Evolutionary conservation across 2,329 filamentous ascomycete species (phyloP), one percentile per base, ranked within the genome.

Genomic region (Calycina herbarum): DNA sequence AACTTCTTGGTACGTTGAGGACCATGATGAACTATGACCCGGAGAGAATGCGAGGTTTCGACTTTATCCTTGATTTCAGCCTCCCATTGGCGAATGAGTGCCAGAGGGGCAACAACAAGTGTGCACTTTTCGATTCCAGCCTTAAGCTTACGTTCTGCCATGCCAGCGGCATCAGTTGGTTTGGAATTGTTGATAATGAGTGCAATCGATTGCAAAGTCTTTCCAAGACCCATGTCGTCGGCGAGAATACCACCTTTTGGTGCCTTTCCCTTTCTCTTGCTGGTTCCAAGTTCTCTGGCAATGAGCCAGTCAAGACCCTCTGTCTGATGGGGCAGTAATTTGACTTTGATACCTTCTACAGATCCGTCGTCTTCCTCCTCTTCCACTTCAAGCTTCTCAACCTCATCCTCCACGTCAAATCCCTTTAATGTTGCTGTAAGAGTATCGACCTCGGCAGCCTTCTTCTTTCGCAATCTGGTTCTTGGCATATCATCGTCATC

Each of bases 11-110:
- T 93, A 13, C 95, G 88, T 68, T 89, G 89, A 0, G 93, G 87
- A 0, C 95, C 95, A 75, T 99, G 95, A 73, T 99, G 96, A 1
- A 99, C 90, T 67, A 90, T 89, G 4, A 98, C 93, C 69, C 88
- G 89, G 60, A 98, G 82, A 24, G 83, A 84, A 70, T 94, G 91
- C 2, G 85, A 84, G 42, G 82, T 81, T 57, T 85, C 81, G 48
- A 98, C 88, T 76, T 93, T 96, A 63, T 91, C 89, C 72, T 90
- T 90, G 75, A 99, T 93, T 77, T 99, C 95, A 1, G 89, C 83
- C 78, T 99, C 95, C 95, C 95, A 99, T 77, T 99, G 95, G 72
- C 95, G 91, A 79, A 99, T 98, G 57, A 99, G 82, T 6, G 95
- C 94, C 35, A 99, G 81, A 0, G 95, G 95, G 1, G 95, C 95